These are phyloP conservation scores for Arabidopsis suecica DNA, from an alignment of 345 rosid species.

Conservation along the genomic window DNA sequence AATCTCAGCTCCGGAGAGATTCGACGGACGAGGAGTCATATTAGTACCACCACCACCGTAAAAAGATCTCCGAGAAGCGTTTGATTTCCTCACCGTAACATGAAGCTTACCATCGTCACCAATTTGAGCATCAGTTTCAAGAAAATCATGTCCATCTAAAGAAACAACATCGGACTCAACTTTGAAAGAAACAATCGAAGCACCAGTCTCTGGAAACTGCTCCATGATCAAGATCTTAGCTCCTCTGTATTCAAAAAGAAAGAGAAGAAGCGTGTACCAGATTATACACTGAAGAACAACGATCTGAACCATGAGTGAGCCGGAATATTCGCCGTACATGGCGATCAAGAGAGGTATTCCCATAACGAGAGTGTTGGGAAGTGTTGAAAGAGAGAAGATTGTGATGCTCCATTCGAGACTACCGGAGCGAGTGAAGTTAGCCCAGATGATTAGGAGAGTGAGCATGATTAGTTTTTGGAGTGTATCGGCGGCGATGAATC, in stretches of 20 bases:
- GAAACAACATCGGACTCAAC: constrained; percentile 92
- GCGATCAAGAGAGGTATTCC: constrained; percentile 92
- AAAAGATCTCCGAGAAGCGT: constrained; percentile 74
- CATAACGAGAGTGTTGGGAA: constrained; percentile 95
- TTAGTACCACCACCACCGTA: constrained; percentile 33
- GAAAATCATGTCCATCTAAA: constrained; percentile 70
- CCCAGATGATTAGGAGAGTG: constrained; percentile 62
- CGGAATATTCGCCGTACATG: constrained; percentile 77
- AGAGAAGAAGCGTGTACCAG: constrained; percentile 93
- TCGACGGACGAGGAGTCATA: constrained; percentile 84
- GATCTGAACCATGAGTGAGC: constrained; percentile 89
- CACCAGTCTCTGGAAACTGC: constrained; percentile 94
- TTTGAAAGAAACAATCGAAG: constrained; percentile 81
- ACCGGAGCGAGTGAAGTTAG: constrained; percentile 63
- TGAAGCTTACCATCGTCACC: constrained; percentile 92
- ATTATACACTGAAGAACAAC: constrained; percentile 93
- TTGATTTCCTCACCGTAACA: constrained; percentile 83
- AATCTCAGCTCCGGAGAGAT: constrained; percentile 90
- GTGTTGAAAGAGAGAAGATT: constrained; percentile 81
- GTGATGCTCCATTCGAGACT: constrained; percentile 92
- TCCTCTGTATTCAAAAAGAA: constrained; percentile 87
- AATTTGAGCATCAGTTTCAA: constrained; percentile 84
- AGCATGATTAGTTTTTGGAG: constrained; percentile 87
- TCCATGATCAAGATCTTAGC: constrained; percentile 88
- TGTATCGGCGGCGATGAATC: constrained; percentile 90